Evolutionary conservation across 192 early-diverging fungal genomes (phyloP), one percentile per base, ranked within the genome.

Genomic region (Podila horticola): DNA sequence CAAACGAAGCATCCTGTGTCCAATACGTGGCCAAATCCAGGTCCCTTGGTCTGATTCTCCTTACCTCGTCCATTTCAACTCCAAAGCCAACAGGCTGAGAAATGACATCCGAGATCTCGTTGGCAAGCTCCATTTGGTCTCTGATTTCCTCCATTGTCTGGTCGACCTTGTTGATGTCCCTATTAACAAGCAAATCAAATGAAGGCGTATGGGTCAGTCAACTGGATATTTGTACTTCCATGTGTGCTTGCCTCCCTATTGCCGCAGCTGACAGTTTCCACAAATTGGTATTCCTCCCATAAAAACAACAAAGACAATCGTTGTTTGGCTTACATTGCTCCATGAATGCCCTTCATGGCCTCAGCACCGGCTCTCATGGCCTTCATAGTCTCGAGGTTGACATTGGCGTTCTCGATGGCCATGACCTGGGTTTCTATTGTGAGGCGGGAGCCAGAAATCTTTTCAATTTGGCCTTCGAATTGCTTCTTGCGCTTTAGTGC

Each of bases 111-210:
- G 92, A 93, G 13, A 99, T 91, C 84, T 98, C 98, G 74, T 97
- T 96, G 22, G 96, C 94, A 69, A 97, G 77, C 70, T 97, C 96
- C 94, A 98, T 97, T 82, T 99, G 96, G 69, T 99, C 98, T 33
- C 94, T 91, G 69, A 99, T 97, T 62, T 97, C 95, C 71, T 99
- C 98, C 95, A 97, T 96, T 15, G 93, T 96, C 48, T 88, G 87
- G 75, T 99, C 98, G 30, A 99, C 97, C 89, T 95, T 97, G 77
- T 96, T 91, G 62, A 97, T 95, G 74, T 96, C 88, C 87, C 93
- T 95, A 69, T 62, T 61, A n/a, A 41, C 15, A 58, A 34, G 24
- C 55, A 59, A 30, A 61, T 3, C 11, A 55, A 22, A 26, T 41
- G 28, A 15, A 51, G 58, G 9, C 33, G 45, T n/a, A 72, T 9